Percentiles rank a stretch among this genome's conserved stretches.
Conservation (phyloP, 306 rosid genomes). For the Acacia confusa region DNA sequence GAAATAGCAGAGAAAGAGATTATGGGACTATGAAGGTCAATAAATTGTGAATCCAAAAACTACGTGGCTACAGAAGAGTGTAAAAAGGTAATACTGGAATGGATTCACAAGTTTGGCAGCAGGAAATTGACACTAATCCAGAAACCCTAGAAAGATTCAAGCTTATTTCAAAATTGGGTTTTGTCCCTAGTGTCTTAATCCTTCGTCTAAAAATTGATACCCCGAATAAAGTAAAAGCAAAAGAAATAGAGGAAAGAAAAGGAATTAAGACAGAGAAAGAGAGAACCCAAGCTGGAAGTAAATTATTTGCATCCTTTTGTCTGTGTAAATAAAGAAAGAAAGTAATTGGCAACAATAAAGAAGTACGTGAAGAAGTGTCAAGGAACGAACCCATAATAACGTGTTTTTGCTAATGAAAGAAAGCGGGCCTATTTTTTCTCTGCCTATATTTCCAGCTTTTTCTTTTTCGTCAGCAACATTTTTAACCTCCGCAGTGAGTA, state of each 20-base stretch:
- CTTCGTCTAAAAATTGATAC: neutral
- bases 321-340: too few species aligned
- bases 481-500: neutral
- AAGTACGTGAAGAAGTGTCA: neutral
- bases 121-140: neutral
- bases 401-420: neutral
- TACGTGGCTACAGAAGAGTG: neutral
- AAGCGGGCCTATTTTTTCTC: neutral
- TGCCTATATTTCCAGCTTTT: too few species aligned
- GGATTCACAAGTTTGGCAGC: neutral
- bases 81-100: neutral
- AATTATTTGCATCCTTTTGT: neutral
- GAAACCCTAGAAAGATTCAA: constrained; percentile 48
- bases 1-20: neutral
- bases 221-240: neutral
- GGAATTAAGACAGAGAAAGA: neutral
- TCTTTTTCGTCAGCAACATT: neutral
- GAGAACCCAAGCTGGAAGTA: neutral
- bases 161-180: neutral
- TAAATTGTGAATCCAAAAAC: neutral
- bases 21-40: neutral
- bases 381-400: neutral
- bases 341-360: too few species aligned
- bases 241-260: neutral
- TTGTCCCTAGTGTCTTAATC: neutral